These are phyloP conservation scores for Calonectria leucothoes DNA, from an alignment of 2,329 filamentous ascomycete genomes.

Conservation along the genomic window DNA sequence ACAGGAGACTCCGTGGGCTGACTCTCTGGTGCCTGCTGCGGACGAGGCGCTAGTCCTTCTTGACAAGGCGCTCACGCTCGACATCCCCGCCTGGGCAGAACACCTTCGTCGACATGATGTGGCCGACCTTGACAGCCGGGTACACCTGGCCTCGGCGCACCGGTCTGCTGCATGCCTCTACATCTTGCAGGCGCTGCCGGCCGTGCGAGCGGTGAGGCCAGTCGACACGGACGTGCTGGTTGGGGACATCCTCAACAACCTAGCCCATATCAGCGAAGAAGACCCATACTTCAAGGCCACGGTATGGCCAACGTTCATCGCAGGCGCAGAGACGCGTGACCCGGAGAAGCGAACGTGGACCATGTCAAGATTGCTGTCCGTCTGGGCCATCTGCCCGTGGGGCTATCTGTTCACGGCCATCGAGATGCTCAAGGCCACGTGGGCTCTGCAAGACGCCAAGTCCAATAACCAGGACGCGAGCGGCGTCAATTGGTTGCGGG, in stretches of 20 bases:
- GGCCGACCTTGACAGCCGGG: conserved; percentile 54
- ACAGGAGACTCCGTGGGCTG: conserved; percentile 48
- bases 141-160: conserved; percentile 58
- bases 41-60: conserved; percentile 54
- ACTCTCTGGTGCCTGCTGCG: conserved; percentile 46
- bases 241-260: conserved; percentile 61
- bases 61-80: conserved; percentile 54
- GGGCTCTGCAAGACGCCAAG: conserved; percentile 55
- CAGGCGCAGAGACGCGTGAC: conserved; percentile 65
- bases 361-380: conserved; percentile 58
- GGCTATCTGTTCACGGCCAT: conserved; percentile 63
- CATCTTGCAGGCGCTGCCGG: conserved; percentile 56
- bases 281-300: conserved; percentile 69
- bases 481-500: conserved; percentile 54
- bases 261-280: conserved; percentile 58
- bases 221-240: conserved; percentile 59
- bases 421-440: conserved; percentile 60
- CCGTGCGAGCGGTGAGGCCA: conserved; percentile 48
- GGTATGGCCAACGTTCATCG: conserved; percentile 70
- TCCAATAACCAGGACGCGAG: conserved; percentile 26
- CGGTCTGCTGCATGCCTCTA: conserved; percentile 61
- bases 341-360: conserved; percentile 61
- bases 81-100: conserved; percentile 56
- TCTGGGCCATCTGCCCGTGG: conserved; percentile 61
- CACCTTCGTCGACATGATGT: conserved; percentile 50